Conservation (phyloP, 1,284 basidiomycete species). For the Anthracocystis walkeri region DNA sequence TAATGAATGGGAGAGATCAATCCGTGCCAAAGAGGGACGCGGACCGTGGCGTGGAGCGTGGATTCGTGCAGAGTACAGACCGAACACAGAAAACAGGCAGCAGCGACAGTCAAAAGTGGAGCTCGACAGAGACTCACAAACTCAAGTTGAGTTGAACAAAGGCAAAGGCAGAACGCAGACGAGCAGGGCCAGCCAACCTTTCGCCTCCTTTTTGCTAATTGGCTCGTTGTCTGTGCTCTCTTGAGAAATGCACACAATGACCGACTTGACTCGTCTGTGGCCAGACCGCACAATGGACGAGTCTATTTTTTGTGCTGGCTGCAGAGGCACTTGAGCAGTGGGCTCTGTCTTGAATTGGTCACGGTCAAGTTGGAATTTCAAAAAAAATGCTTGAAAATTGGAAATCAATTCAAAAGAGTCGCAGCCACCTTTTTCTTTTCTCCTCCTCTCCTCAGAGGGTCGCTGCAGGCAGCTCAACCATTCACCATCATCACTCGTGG, state of each 20-base stretch:
- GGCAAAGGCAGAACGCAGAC: slow-evolving; percentile 21
- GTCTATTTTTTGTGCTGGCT: slow-evolving; percentile 1
- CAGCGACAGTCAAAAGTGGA: slow-evolving; percentile 5
- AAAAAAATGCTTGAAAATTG: not conserved
- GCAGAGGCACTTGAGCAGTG: slow-evolving; percentile 1
- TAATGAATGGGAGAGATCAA: not conserved
- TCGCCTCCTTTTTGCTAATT: slow-evolving; percentile 7
- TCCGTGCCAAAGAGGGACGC: slow-evolving; percentile 10
- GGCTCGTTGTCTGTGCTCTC: slow-evolving; percentile 8
- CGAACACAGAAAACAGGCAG: slow-evolving; percentile 11
- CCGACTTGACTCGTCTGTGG: not conserved
- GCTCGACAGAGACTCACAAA: slow-evolving; percentile 4
- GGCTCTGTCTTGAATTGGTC: not conserved
- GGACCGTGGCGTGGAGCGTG: slow-evolving; percentile 42
- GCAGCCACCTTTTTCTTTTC: no score
- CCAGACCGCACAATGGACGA: not conserved
- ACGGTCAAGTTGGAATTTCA: not conserved
- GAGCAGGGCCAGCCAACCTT: slow-evolving; percentile 21
- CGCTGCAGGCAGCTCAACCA: no score
- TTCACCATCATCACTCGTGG: no score
- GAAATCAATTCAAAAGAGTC: slow-evolving; percentile 1
- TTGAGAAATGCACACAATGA: no score
- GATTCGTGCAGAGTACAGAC: slow-evolving; percentile 32
- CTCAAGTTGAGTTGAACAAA: not conserved
- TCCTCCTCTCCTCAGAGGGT: no score